Evolutionary conservation across 345 rosid species (phyloP).

Genomic region (Gossypium arboreum): DNA sequence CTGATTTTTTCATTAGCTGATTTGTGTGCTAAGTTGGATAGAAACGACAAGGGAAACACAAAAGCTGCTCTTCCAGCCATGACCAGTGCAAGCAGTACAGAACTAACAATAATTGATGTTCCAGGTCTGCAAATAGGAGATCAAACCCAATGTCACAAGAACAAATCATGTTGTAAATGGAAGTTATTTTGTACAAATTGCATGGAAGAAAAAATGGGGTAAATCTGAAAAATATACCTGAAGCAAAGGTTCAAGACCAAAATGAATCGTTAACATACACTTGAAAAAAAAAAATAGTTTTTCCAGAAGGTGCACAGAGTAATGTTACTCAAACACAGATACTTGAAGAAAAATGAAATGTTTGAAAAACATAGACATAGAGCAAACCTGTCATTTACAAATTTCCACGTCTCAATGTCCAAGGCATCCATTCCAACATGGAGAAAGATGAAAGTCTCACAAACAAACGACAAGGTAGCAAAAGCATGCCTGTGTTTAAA

Average conservation of each 20-base stretch:
- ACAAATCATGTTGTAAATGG: constrained; percentile 1
- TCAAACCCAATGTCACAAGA: background rate
- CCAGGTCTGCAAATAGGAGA: constrained; percentile 56
- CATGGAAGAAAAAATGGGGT: background rate
- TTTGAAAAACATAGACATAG: background rate
- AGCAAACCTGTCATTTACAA: constrained; percentile 62
- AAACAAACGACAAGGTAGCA: constrained; percentile 91
- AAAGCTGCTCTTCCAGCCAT: constrained; percentile 95
- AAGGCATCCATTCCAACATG: constrained; percentile 99
- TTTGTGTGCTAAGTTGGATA: constrained; percentile 78
- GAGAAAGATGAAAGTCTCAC: constrained; percentile 87
- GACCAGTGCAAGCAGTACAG: constrained; percentile 63
- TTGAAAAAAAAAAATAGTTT: background rate
- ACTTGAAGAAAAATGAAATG: background rate
- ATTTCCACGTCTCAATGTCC: constrained; percentile 97
- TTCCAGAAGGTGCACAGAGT: background rate
- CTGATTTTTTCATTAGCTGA: constrained; percentile 50
- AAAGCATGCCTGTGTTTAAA: constrained; percentile 70
- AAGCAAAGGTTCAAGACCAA: background rate
- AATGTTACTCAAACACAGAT: background rate
- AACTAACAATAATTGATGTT: constrained; percentile 81
- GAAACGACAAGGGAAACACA: constrained; percentile 84
- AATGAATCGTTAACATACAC: background rate
- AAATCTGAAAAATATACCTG: background rate
- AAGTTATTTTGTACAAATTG: background rate